Conservation (phyloP, 805 yeast genomes). For the Nakazawaea siamensis region DNA sequence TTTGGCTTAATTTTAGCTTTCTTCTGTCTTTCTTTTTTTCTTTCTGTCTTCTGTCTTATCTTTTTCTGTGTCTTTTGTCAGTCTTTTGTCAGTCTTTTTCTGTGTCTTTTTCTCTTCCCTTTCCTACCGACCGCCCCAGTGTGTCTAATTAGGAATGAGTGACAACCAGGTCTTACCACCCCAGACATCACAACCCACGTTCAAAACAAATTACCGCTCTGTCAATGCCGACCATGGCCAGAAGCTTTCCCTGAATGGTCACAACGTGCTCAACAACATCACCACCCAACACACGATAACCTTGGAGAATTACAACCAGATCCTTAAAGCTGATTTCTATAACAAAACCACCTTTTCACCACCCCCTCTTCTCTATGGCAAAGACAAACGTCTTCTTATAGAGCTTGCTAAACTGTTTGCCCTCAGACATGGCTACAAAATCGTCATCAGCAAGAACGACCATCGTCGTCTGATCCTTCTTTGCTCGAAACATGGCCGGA, state of each 20-base stretch:
- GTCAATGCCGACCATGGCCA: neutral
- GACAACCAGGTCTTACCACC: neutral
- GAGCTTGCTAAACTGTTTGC: constrained; percentile 18
- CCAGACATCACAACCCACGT: constrained; percentile 6
- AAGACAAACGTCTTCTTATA: constrained; percentile 15
- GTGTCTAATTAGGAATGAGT: too few relatives aligned
- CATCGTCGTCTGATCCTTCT: constrained; percentile 16
- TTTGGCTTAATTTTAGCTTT: too few relatives aligned
- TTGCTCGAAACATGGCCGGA: constrained; percentile 14
- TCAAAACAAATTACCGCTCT: constrained; percentile 6
- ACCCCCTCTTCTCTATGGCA: constrained; percentile 16
- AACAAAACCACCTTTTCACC: constrained; percentile 8
- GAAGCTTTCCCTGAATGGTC: neutral
- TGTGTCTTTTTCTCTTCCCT: neutral
- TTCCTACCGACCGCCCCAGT: neutral
- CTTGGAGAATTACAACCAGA: constrained; percentile 7
- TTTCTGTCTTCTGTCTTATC: too few relatives aligned
- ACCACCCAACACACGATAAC: constrained; percentile 11
- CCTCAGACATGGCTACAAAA: constrained; percentile 16
- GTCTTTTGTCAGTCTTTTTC: neutral
- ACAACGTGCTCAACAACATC: too few relatives aligned
- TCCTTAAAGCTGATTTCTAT: constrained; percentile 3
- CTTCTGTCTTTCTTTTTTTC: too few relatives aligned
- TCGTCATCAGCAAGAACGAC: constrained; percentile 19
- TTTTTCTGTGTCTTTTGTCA: neutral